Base-by-base conservation (phyloP, 495 filamentous ascomycete species). In the Corynascus novoguineensis region DNA sequence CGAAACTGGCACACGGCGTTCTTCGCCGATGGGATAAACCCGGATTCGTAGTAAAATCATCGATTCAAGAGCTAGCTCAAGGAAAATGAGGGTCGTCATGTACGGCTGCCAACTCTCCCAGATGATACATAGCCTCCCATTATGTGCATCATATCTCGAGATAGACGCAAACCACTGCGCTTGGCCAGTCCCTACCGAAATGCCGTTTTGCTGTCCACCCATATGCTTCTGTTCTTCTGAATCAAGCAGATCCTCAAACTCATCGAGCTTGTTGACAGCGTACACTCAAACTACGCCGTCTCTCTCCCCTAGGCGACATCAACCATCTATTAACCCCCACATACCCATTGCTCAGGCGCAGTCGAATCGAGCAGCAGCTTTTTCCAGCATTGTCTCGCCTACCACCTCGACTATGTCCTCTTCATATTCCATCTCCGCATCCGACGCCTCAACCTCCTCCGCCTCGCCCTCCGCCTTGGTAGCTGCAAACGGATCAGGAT, bases 371-470 rank as follows among this genome's bases (percentile, higher is more conserved):
- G 10, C 27, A 25, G 55, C 55, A 15, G 37, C 21, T 12, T 48
- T 19, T 51, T 63, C 63, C 14, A 66, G 19, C 32, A 34, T 54
- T 11, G 63, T 52, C 55, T 63, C 60, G 0, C 1, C 32, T 29
- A 49, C 57, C 15, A 60, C 45, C 21, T 53, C 57, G 2, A 66
- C 11, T 1, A 58, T 28, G 19, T 35, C 60, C 24, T 66, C 55
- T 28, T 59, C 50, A 40, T 47, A 60, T 51, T 60, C 57, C 5
- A 34, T 6, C 45, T 59, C 62, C 22, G 27, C 49, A 1, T 40
- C 53, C 32, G 22, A 37, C 15, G 17, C n/a, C 8, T 2, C 22
- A 29, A 6, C 31, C 0, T 45, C 38, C 28, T 41, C 37, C 37
- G 21, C 37, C 37, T 17, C 29, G 5, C 10, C 37, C n/a, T 5